Conservation (phyloP, 257 asterid species). For the Primulina huaijiensis region DNA sequence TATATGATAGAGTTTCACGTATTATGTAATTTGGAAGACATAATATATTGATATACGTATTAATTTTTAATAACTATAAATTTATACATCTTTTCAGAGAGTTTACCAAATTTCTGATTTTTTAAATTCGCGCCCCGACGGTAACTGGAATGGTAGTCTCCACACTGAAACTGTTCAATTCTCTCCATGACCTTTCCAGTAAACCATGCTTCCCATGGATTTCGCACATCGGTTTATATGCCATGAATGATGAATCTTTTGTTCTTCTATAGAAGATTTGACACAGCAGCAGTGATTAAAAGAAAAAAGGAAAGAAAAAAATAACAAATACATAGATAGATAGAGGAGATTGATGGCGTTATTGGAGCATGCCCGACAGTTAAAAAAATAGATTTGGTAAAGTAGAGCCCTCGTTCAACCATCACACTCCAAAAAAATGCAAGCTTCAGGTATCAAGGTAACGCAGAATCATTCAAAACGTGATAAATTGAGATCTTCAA, state of each 20-base stretch:
- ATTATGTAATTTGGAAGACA: too few relatives aligned
- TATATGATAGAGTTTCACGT: too few relatives aligned
- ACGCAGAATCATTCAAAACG: background rate
- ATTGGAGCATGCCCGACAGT: background rate
- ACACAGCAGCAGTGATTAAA: background rate
- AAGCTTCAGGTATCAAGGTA: background rate
- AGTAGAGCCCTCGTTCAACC: background rate
- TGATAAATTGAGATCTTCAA: background rate
- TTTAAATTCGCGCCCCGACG: background rate
- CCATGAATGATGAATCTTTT: background rate
- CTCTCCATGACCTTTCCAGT: background rate
- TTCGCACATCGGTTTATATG: too few relatives aligned
- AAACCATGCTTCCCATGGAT: background rate
- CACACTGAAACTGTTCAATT: background rate
- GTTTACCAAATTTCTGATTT: too few relatives aligned
- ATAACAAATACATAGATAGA: too few relatives aligned
- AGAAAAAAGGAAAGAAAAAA: background rate
- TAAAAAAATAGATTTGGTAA: background rate
- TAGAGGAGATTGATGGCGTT: background rate
- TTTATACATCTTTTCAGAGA: too few relatives aligned
- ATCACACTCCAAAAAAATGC: background rate
- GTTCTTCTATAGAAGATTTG: background rate
- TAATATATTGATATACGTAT: too few relatives aligned
- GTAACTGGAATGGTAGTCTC: background rate
- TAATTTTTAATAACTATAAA: too few relatives aligned